Base-by-base conservation (phyloP, 176 grass and related monocot genomes). In the Chrysopogon serrulatus region DNA sequence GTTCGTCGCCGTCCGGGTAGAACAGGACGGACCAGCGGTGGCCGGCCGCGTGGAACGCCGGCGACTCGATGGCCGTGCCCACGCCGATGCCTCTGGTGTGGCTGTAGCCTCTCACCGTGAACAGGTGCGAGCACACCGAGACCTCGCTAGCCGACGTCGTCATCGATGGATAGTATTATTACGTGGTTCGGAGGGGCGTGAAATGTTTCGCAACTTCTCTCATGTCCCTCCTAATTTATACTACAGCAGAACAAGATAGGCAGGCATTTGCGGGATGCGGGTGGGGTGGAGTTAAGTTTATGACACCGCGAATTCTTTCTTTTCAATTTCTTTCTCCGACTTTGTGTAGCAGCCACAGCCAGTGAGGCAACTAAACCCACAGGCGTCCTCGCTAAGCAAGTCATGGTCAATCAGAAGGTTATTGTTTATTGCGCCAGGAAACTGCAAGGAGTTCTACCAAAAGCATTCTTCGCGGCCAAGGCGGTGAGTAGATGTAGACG, bases 381-480 rank as follows among this genome's bases (percentile, higher is more conserved):
- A 19, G 49, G 11, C 49, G 49, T 53, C 49, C 5, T 21, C 17
- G 18, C 49, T 53, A 53, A 4, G 18, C 18, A 17, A 18, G 18
- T 53, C 49, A 53, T 53, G 19, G 49, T 54, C 49, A 54, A 54
- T 2, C 49, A 54, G 49, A 54, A 54, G n/a, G n/a, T n/a, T n/a
- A n/a, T n/a, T n/a, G n/a, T n/a, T n/a, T n/a, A n/a, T n/a, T 3
- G 18, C 6, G n/a, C 39, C 28, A 79, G 18, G 59, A 57, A 15
- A 54, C 49, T 12, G 40, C 40, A 32, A 43, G 9, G 21, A 36
- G 37, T n/a, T n/a, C 15, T n/a, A 42, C 34, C 48, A 28, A 30
- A 32, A 60, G 72, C 19, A 10, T 83, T 43, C 65, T 78, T 88
- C 76, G 45, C 60, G 16, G 30, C 47, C 81, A 84, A 65, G 81